Evolutionary conservation across 163 green algal species (phyloP).

Genomic region (Prototheca wickerhamii): DNA sequence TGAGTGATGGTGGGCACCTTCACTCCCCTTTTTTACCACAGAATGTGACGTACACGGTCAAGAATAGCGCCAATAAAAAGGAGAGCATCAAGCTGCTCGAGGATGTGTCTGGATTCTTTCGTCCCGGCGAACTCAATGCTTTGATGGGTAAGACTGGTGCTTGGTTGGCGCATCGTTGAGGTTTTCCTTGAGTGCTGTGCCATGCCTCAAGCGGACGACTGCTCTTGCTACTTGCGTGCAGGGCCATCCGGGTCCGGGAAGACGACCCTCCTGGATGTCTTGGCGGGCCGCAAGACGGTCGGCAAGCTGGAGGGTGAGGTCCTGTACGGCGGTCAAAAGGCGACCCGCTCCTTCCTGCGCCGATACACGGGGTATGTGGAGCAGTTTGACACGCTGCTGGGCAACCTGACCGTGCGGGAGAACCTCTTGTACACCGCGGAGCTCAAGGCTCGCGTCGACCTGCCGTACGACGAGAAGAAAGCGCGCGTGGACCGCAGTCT

Average conservation of each 20-base stretch:
- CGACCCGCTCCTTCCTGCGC: constrained; percentile 47
- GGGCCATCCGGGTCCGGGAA: constrained; percentile 39
- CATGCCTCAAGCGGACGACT: neutral
- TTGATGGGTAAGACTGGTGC: too few relatives aligned
- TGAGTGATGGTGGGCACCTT: too few relatives aligned
- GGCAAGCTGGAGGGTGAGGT: constrained; percentile 28
- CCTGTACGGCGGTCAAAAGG: constrained; percentile 41
- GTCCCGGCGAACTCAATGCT: constrained; percentile 3
- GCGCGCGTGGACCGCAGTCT: constrained; percentile 47
- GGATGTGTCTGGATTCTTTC: constrained; percentile 9
- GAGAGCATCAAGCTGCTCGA: constrained; percentile 5
- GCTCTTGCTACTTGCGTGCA: neutral
- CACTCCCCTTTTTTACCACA: too few relatives aligned
- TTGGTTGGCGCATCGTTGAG: too few relatives aligned
- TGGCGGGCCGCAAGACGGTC: constrained; percentile 54
- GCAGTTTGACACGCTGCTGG: constrained; percentile 40
- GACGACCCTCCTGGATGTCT: constrained; percentile 70
- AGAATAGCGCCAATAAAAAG: constrained; percentile 14
- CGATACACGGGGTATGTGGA: constrained; percentile 56
- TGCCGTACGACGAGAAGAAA: constrained; percentile 43
- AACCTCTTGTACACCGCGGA: constrained; percentile 82
- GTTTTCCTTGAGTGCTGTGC: neutral
- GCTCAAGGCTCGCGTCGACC: constrained; percentile 52
- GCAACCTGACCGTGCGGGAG: constrained; percentile 45
- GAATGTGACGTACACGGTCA: constrained; percentile 9